Base-by-base conservation (phyloP, 192 early-diverging fungal species). In the Paraglomus brasilianum region DNA sequence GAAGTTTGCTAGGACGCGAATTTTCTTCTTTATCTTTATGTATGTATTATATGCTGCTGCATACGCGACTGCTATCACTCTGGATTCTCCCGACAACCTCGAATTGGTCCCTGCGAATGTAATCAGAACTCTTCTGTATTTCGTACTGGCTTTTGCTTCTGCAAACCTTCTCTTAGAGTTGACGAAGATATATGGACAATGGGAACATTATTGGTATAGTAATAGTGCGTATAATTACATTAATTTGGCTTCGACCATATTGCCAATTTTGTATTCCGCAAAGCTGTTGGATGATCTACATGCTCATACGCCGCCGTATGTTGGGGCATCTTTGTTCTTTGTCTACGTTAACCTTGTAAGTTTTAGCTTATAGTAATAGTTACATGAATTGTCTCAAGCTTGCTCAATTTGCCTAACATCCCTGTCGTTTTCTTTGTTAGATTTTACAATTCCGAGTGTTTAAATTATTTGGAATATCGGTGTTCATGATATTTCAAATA, bases 1-100 rank as follows among this genome's bases (percentile, higher is more conserved):
- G 24, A 53, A 57, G 41, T 68, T 68, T 61, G 66, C 66, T 19
- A 40, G 39, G 42, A 17, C 14, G 11, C 21, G 58, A n/a, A 17
- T 41, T 36, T 60, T 40, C 42, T 40, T 60, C 8, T 10, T 60
- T 5, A 19, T 60, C 19, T n/a, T 17, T 8, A n/a, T 5, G 7
- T 60, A 60, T 40, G 1, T 41, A 3, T 41, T 40, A 10, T 60
- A 60, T 40, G 38, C 38, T 9, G 0, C 5, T 0, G 22, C 38
- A 42, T 60, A 41, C 42, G 19, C 42, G 17, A n/a, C 42, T 42
- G 58, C 38, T 5, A 36, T 60, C 10, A 36, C 58, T 2, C 11
- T 42, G 11, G 38, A 40, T 41, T 13, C 13, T 30, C 30, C 30
- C 30, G 3, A 1, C 1, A 3, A 30, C 3, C 30, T 3, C 1